Percentiles rank a stretch among this genome's conserved stretches.
phyloP scores from a whole-genome alignment of 192 early-diverging fungal genomes.

The Globomyces pollinis-pini region DNA sequence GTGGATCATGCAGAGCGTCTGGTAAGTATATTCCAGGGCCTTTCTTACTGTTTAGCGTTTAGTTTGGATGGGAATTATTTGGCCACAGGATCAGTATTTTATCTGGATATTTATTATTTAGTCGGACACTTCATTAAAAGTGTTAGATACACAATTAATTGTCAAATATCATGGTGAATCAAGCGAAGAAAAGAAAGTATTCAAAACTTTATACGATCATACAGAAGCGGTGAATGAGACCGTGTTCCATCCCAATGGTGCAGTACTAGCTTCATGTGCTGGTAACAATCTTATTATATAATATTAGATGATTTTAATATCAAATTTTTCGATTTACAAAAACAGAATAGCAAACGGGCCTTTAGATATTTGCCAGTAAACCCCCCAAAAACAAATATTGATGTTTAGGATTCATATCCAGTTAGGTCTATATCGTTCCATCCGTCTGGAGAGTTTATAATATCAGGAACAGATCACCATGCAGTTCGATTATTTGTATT shows the following conservation, averaged over 20 bases:
- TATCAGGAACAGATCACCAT: constrained; percentile 62
- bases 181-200: constrained; percentile 72
- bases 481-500: constrained; percentile 75
- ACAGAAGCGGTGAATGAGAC: constrained; percentile 70
- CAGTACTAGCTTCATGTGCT: constrained; percentile 79
- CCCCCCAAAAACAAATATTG: constrained; percentile 27
- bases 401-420: constrained; percentile 72
- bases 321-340: constrained; percentile 85
- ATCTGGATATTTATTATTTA: not conserved
- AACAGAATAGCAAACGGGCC: constrained; percentile 68
- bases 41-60: constrained; percentile 38
- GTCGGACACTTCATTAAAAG: constrained; percentile 76
- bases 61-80: constrained; percentile 63
- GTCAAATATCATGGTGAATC: constrained; percentile 50
- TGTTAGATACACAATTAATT: constrained; percentile 82
- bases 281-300: constrained; percentile 8
- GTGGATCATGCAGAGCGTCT: constrained; percentile 58
- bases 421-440: constrained; percentile 83
- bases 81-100: constrained; percentile 82
- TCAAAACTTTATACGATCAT: constrained; percentile 88
- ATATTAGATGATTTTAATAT: constrained; percentile 61
- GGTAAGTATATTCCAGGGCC: constrained; percentile 37
- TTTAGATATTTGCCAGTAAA: constrained; percentile 78
- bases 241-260: constrained; percentile 87
- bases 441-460: constrained; percentile 61